phyloP scores from a whole-genome alignment of 2,329 filamentous ascomycete species.

The Cryphonectria parasitica region DNA sequence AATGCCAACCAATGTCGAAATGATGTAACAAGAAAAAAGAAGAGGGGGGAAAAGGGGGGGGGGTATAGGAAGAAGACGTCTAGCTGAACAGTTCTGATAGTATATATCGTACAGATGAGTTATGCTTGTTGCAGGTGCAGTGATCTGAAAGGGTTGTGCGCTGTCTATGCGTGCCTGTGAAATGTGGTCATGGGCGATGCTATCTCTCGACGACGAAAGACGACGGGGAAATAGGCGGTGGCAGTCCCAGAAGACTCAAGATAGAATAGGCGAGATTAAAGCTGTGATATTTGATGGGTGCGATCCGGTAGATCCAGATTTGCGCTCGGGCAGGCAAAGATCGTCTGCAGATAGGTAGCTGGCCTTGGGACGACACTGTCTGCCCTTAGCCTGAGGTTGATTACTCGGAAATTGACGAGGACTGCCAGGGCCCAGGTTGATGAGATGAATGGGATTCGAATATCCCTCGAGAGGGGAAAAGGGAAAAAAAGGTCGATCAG shows the following conservation, averaged over 20 bases:
- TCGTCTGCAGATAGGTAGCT: conserved; percentile 21
- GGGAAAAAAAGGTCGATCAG: too few species aligned
- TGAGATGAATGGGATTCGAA: conserved; percentile 7
- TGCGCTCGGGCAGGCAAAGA: conserved; percentile 22
- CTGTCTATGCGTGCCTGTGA: background rate
- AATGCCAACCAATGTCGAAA: conserved; percentile 4
- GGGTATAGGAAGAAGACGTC: background rate
- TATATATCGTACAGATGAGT: conserved; percentile 15
- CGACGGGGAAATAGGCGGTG: conserved; percentile 25
- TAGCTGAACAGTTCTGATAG: background rate
- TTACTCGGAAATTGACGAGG: conserved; percentile 1
- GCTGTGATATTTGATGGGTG: conserved; percentile 29
- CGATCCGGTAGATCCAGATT: conserved; percentile 25
- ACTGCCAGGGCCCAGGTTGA: conserved; percentile 4
- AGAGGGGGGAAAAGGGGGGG: background rate
- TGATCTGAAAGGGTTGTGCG: background rate
- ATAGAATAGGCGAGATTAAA: conserved; percentile 30
- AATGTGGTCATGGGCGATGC: background rate
- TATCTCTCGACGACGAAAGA: conserved; percentile 21
- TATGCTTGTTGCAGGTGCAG: conserved; percentile 9
- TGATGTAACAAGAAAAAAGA: background rate
- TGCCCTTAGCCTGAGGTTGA: background rate
- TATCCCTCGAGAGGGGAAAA: background rate
- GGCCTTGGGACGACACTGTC: conserved; percentile 15
- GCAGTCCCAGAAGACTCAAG: conserved; percentile 24